Evolutionary conservation across 2,329 filamentous ascomycete species (phyloP).

Genomic region (Ascochyta rabiei): DNA sequence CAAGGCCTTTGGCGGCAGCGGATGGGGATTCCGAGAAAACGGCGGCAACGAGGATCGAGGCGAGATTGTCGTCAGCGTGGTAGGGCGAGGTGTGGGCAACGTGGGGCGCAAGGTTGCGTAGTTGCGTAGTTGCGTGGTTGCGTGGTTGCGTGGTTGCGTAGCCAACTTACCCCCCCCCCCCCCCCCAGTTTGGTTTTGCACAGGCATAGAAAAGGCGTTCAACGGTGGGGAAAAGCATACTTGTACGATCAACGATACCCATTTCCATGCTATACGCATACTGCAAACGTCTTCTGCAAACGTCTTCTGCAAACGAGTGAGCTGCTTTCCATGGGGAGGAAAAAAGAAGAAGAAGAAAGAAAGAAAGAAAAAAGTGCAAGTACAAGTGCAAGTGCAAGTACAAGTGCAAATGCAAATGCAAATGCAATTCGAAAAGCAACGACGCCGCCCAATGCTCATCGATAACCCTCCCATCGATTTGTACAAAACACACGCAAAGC

Average conservation of each 20-base stretch:
- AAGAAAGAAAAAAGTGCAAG: not conserved
- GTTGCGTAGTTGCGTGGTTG: not conserved
- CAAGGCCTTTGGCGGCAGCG: constrained; percentile 84
- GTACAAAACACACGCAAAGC: no score
- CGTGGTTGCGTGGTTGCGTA: no score
- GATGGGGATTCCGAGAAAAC: constrained; percentile 79
- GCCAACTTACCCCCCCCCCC: no score
- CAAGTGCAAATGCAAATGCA: no score
- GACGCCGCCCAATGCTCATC: constrained; percentile 26
- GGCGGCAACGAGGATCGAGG: constrained; percentile 57
- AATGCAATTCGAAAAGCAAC: not conserved
- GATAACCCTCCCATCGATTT: not conserved
- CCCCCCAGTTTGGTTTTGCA: no score
- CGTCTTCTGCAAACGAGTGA: not conserved
- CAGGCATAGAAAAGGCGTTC: not conserved
- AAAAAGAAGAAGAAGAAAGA: no score
- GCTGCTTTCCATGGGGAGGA: no score
- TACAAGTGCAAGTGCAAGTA: not conserved
- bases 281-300: not conserved
- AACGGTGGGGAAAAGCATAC: constrained; percentile 9
- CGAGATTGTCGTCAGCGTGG: constrained; percentile 87
- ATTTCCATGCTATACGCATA: constrained; percentile 13
- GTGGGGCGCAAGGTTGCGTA: constrained; percentile 86
- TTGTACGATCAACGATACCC: constrained; percentile 15
- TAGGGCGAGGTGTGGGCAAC: constrained; percentile 92